Conservation (phyloP, 2,329 filamentous ascomycete species). For the Colletotrichum phormii region DNA sequence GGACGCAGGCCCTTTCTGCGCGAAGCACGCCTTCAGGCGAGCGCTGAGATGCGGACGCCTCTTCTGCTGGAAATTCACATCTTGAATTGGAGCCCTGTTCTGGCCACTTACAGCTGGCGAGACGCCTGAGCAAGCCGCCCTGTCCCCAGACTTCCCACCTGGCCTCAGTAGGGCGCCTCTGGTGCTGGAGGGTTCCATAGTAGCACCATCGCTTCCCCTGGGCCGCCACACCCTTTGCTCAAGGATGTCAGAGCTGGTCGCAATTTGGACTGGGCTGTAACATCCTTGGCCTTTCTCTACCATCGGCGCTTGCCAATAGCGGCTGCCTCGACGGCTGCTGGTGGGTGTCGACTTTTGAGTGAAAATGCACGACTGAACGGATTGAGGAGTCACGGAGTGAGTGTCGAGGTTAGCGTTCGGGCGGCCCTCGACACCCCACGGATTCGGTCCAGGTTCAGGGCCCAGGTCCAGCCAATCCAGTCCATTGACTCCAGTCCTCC, state of each 20-base stretch:
- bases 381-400: neutral
- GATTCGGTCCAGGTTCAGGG: neutral
- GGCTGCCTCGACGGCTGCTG: conserved; percentile 4
- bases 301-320: conserved; percentile 22
- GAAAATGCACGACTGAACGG: neutral
- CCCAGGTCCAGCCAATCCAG: neutral
- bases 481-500: neutral
- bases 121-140: conserved; percentile 9
- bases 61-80: conserved; percentile 4
- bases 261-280: neutral
- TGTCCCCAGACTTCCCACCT: neutral
- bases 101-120: conserved; percentile 28
- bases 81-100: neutral
- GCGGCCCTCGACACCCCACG: conserved; percentile 1
- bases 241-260: conserved; percentile 1
- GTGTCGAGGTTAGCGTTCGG: conserved; percentile 14
- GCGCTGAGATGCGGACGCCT: conserved; percentile 1
- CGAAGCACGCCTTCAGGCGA: neutral
- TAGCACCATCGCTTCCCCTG: conserved; percentile 6
- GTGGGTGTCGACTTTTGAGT: neutral
- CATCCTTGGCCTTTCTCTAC: neutral
- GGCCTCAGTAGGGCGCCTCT: neutral
- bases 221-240: conserved; percentile 4
- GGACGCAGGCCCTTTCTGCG: neutral
- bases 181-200: neutral